A percentile compares a stretch with the other conserved stretches of the same genome.
Conservation (phyloP, 345 rosid species). For the Syzygium oleosum region DNA sequence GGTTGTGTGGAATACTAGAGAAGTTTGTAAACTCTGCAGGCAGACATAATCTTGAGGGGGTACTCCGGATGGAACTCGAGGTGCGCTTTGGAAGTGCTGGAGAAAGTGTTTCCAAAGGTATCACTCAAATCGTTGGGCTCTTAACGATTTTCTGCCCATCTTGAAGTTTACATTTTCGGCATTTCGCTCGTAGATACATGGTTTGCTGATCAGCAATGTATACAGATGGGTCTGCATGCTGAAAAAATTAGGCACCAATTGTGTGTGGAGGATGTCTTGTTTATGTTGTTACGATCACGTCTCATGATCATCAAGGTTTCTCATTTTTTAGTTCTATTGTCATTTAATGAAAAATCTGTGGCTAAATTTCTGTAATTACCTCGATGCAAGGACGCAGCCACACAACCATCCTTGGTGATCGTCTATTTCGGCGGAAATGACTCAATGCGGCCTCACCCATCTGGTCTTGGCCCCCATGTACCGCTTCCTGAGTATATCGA, state of each 20-base stretch:
- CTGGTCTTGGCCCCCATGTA: slow-evolving; percentile 78
- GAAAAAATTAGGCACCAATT: not conserved
- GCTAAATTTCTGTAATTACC: not conserved
- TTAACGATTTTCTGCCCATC: not conserved
- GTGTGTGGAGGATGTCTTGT: not conserved
- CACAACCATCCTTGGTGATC: slow-evolving; percentile 78
- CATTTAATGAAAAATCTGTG: not conserved
- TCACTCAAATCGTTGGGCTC: not conserved
- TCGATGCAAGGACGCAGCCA: slow-evolving; percentile 37
- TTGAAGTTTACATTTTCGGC: not conserved
- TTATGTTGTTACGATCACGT: not conserved
- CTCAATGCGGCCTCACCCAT: slow-evolving; percentile 52
- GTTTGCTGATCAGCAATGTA: not conserved
- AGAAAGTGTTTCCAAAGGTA: slow-evolving; percentile 84
- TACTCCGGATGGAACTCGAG: slow-evolving; percentile 88
- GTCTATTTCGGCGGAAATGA: slow-evolving; percentile 97
- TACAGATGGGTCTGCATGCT: not conserved
- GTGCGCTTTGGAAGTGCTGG: slow-evolving; percentile 55
- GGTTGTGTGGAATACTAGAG: not conserved
- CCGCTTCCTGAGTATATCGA: slow-evolving; percentile 60
- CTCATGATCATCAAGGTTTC: not conserved
- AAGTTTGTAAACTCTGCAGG: slow-evolving; percentile 24
- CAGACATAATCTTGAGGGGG: slow-evolving; percentile 74
- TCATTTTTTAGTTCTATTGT: not conserved
- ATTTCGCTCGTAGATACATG: not conserved